Base-by-base conservation (phyloP, 306 rosid genomes). In the Canavalia ensiformis region DNA sequence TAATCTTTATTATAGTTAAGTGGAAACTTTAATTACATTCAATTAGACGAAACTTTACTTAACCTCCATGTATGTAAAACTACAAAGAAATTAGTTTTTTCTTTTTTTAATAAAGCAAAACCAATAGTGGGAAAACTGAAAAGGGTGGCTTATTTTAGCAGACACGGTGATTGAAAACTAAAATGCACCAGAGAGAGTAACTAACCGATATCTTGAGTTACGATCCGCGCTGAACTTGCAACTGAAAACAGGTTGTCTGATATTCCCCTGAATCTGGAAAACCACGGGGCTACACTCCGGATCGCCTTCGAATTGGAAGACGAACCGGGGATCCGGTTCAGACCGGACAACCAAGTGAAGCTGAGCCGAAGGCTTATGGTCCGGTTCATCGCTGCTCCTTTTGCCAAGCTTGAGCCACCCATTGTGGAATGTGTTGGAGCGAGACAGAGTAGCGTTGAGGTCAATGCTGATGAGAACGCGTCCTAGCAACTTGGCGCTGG, bases 211-310 rank as follows among this genome's bases (percentile, higher is more conserved):
- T 89, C 99, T 91, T 6, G 91, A 86, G 71, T 90, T 95, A 28
- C 98, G 90, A 75, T 95, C 99, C 0, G 97, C 95, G 55, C 98
- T 95, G 84, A 95, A 95, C 83, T 91, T 93, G 90, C 95, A 90
- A 79, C 99, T 93, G 33, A 95, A 88, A 74, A 95, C 99, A 11
- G 99, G 99, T 74, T 95, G 99, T 18, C 89, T 84, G 46, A 89
- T 88, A 80, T 90, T 91, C 76, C 86, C 98, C 54, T 90, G 99
- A 90, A 93, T 87, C 91, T 91, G 98, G 6, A 85, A 95, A 80
- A 95, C 91, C 39, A 95, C 99, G 0, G 98, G 99, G 68, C 98
- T 93, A 37, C 97, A 91, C 82, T 95, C 99, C 84, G 99, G 99
- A 74, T 95, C 99, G 0, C 98, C 97, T 0, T 90, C 97, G 83